Evolutionary conservation across 371 early-diverging fungal genomes (phyloP).

Genomic region (Cladochytrium tenue): DNA sequence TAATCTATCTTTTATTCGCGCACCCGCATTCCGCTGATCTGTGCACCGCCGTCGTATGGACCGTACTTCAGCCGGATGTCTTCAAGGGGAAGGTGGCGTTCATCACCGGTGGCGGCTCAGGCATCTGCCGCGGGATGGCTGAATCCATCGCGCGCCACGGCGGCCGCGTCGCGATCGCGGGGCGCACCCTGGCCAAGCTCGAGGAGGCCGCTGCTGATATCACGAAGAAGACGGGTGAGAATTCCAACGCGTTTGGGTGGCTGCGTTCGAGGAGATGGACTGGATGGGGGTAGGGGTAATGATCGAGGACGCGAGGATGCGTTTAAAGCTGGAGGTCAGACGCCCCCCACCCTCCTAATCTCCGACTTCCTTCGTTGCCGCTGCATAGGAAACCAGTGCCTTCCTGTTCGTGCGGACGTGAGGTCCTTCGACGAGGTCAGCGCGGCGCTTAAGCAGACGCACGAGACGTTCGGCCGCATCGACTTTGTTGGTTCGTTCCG

Average conservation of each 20-base stretch:
- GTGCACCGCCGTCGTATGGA: too few species aligned
- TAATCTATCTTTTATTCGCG: too few species aligned
- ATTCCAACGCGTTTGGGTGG: too few species aligned
- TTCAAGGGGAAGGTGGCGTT: slow-evolving; percentile 61
- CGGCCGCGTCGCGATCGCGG: slow-evolving; percentile 59
- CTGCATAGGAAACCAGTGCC: slow-evolving; percentile 10
- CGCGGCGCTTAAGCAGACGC: slow-evolving; percentile 61
- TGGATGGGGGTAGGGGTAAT: too few species aligned
- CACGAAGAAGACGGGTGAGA: slow-evolving; percentile 36
- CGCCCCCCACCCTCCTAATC: too few species aligned
- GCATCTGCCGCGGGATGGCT: slow-evolving; percentile 80
- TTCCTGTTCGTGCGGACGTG: slow-evolving; percentile 40
- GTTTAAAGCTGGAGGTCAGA: too few species aligned
- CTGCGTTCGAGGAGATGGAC: too few species aligned
- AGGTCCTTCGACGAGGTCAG: slow-evolving; percentile 64
- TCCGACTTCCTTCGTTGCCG: slow-evolving; percentile 4
- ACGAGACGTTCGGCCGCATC: slow-evolving; percentile 69
- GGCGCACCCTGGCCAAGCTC: slow-evolving; percentile 49
- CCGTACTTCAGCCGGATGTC: slow-evolving; percentile 14
- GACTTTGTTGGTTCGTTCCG: slow-evolving; percentile 57
- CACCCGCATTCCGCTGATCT: too few species aligned
- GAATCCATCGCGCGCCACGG: slow-evolving; percentile 75
- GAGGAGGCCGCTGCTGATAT: slow-evolving; percentile 68
- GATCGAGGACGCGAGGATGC: too few species aligned
- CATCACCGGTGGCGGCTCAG: slow-evolving; percentile 67